phyloP scores from a whole-genome alignment of 805 yeast species.

The Lipomyces mesembrius region DNA sequence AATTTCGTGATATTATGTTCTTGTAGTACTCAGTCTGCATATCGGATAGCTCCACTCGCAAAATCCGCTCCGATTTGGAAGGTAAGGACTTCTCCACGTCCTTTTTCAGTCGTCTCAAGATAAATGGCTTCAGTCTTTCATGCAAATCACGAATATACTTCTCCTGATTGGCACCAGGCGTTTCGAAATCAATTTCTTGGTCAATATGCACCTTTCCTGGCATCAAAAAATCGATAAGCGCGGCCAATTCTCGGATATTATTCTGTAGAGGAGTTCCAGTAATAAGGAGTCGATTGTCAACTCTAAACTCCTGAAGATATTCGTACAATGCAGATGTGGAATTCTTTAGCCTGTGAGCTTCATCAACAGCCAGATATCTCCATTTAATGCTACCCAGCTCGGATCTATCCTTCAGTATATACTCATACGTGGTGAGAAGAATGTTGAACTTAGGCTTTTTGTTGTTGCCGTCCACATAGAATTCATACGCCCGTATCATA shows the following conservation, averaged over 20 bases:
- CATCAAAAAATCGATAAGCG: slow-evolving; percentile 91
- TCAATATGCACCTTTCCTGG: slow-evolving; percentile 91
- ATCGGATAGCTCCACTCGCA: slow-evolving; percentile 93
- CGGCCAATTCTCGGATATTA: slow-evolving; percentile 92
- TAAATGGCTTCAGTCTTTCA: slow-evolving; percentile 83
- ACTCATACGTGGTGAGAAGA: slow-evolving; percentile 93
- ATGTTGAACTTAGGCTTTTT: slow-evolving; percentile 86
- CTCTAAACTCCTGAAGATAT: slow-evolving; percentile 79
- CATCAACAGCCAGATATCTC: slow-evolving; percentile 98
- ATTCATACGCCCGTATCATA: slow-evolving; percentile 82
- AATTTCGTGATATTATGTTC: slow-evolving; percentile 89
- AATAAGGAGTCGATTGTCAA: slow-evolving; percentile 80
- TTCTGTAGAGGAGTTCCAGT: slow-evolving; percentile 99
- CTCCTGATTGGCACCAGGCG: slow-evolving; percentile 86
- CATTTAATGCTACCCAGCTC: slow-evolving; percentile 84
- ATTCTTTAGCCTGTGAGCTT: slow-evolving; percentile 95
- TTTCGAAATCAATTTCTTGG: slow-evolving; percentile 93
- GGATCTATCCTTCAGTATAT: slow-evolving; percentile 82
- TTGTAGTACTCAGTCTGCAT: slow-evolving; percentile 93
- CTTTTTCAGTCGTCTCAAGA: slow-evolving; percentile 88
- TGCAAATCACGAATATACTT: slow-evolving; percentile 85
- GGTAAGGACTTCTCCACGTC: slow-evolving; percentile 98
- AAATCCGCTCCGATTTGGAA: slow-evolving; percentile 90
- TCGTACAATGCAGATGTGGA: slow-evolving; percentile 93
- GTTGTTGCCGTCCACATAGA: slow-evolving; percentile 61